A percentile compares a stretch with the other conserved stretches of the same genome.
phyloP scores from a whole-genome alignment of 2,329 filamentous ascomycete genomes.

The Trichoderma brevicompactum region DNA sequence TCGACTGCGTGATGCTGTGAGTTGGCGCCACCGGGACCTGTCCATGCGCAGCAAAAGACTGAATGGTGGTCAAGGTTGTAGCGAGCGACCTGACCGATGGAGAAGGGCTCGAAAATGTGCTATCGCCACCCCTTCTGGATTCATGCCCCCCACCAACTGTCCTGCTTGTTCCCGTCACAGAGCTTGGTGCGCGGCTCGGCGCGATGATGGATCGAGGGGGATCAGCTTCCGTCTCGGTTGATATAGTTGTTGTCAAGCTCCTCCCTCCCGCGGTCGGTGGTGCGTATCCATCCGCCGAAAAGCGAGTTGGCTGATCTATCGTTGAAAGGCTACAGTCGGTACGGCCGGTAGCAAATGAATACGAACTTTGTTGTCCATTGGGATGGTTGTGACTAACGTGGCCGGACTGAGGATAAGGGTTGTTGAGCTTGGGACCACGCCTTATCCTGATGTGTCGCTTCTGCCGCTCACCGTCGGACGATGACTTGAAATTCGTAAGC shows the following conservation, averaged over 20 bases:
- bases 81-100: conserved; percentile 80
- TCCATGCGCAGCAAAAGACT: conserved; percentile 57
- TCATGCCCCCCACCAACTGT: conserved; percentile 70
- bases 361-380: conserved; percentile 52
- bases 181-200: conserved; percentile 71
- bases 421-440: conserved; percentile 71
- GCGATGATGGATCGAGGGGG: conserved; percentile 74
- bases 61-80: conserved; percentile 84
- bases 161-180: conserved; percentile 72
- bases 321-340: conserved; percentile 59
- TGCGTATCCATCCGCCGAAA: conserved; percentile 61
- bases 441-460: conserved; percentile 55
- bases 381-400: conserved; percentile 46
- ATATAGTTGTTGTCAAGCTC: conserved; percentile 73
- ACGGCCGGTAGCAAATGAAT: conserved; percentile 61
- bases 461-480: conserved; percentile 61
- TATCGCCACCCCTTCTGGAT: conserved; percentile 70
- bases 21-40: conserved; percentile 40
- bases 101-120: conserved; percentile 81
- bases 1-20: conserved; percentile 52
- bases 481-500: conserved; percentile 81
- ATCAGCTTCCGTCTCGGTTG: conserved; percentile 85
- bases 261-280: conserved; percentile 68
- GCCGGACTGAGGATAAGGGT: conserved; percentile 88
- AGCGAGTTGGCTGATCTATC: conserved; percentile 62